Evolutionary conservation across 2,329 filamentous ascomycete genomes (phyloP), one percentile per base, ranked within the genome.

Genomic region (Cadophora malorum): DNA sequence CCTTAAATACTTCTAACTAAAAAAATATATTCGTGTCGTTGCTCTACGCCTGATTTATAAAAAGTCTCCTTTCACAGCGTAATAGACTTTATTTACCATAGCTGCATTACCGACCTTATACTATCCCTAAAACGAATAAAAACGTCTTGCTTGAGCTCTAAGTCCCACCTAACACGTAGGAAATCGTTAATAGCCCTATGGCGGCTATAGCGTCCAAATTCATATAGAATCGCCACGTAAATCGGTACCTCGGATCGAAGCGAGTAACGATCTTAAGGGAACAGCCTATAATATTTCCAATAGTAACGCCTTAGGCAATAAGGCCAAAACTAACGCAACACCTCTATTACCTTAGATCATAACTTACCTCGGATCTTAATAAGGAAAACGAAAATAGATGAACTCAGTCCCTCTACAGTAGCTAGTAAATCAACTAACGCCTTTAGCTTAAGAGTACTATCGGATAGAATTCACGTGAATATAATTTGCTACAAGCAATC

Each of bases 201-300:
- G 50, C 23, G 50, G 50, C 50, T 55, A 9, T 55, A 9, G 50
- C 50, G 50, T 55, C 3, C 50, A 55, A 3, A 55, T 28, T 55
- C 25, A 45, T 31, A 12, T 23, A 55, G 16, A 23, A 31, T 33
- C 50, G 50, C 3, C 50, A 55, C 25, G 23, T 23, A 23, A 9
- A 6, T 49, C 45, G 45, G 45, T 49, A 49, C 45, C 45, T 49
- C 45, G 45, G 45, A 49, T 49, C 45, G n/a, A 49, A n/a, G 19
- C 45, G 45, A 49, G n/a, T 49, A 7, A 49, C n/a, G 45, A 49
- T 49, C n/a, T 49, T 49, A 7, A 19, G 45, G n/a, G 45, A 49
- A 49, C 19, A 21, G 19, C 7, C n/a, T n/a, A n/a, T n/a, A n/a
- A n/a, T n/a, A n/a, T n/a, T n/a, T n/a, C n/a, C n/a, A n/a, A n/a